Evolutionary conservation across 2,329 filamentous ascomycete species (phyloP).

Genomic region (Claviceps pusilla): DNA sequence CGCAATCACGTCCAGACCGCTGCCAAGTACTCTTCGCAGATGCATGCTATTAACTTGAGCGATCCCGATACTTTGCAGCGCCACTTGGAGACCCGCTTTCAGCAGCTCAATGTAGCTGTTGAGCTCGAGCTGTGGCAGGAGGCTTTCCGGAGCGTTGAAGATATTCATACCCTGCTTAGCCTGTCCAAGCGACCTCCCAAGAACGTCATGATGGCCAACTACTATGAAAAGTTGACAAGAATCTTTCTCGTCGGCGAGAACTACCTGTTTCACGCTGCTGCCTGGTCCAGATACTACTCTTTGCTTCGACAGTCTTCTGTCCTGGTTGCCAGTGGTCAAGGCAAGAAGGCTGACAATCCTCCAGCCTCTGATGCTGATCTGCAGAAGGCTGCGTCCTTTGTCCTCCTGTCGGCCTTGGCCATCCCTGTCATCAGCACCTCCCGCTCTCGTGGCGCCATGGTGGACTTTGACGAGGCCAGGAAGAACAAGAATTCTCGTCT

Average conservation of each 20-base stretch:
- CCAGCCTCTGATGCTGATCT: slow-evolving; percentile 78
- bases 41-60: slow-evolving; percentile 98
- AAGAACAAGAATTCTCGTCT: slow-evolving; percentile 99
- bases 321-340: slow-evolving; percentile 68
- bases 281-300: slow-evolving; percentile 95
- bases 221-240: slow-evolving; percentile 96
- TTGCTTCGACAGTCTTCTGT: slow-evolving; percentile 81
- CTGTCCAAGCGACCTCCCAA: slow-evolving; percentile 96
- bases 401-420: slow-evolving; percentile 85
- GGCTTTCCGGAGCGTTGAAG: slow-evolving; percentile 96
- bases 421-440: slow-evolving; percentile 99
- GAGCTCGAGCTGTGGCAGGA: slow-evolving; percentile 98
- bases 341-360: slow-evolving; percentile 89
- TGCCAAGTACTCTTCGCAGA: slow-evolving; percentile 96
- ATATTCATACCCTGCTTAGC: slow-evolving; percentile 93
- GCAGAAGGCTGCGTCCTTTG: slow-evolving; percentile 88
- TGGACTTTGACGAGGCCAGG: slow-evolving; percentile 90
- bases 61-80: slow-evolving; percentile 95
- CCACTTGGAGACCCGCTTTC: slow-evolving; percentile 93
- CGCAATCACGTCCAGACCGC: slow-evolving; percentile 98
- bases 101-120: slow-evolving; percentile 94
- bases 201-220: slow-evolving; percentile 99
- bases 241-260: slow-evolving; percentile 99
- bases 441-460: slow-evolving; percentile 83
- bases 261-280: slow-evolving; percentile 96